Conservation (phyloP, 805 yeast species). For the Wickerhamomyces kurtzmanii region DNA sequence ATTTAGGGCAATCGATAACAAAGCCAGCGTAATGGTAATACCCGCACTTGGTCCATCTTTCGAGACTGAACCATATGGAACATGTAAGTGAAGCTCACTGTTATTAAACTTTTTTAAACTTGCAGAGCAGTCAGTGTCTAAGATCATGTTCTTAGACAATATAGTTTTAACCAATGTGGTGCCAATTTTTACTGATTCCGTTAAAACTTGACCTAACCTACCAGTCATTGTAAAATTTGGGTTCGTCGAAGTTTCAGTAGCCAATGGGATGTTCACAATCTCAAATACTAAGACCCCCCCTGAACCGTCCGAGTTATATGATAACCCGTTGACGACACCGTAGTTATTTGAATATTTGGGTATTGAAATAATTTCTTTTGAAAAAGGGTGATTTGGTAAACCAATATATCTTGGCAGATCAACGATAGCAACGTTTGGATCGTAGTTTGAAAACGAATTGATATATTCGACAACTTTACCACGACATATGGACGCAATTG, state of each 20-base stretch:
- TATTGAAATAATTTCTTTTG: slow-evolving; percentile 30
- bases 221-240: slow-evolving; percentile 62
- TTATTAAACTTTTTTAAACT: slow-evolving; percentile 36
- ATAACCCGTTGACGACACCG: slow-evolving; percentile 82
- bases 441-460: slow-evolving; percentile 7
- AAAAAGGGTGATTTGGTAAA: slow-evolving; percentile 36
- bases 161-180: slow-evolving; percentile 61
- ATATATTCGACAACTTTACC: slow-evolving; percentile 67
- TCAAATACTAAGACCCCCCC: slow-evolving; percentile 79
- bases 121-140: slow-evolving; percentile 18
- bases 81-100: slow-evolving; percentile 58
- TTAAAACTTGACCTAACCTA: slow-evolving; percentile 67
- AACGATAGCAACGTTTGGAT: slow-evolving; percentile 27
- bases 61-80: slow-evolving; percentile 58
- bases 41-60: slow-evolving; percentile 45
- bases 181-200: slow-evolving; percentile 78
- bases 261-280: slow-evolving; percentile 52
- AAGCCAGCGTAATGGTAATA: slow-evolving; percentile 72
- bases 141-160: slow-evolving; percentile 23
- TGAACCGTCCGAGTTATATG: slow-evolving; percentile 79
- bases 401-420: slow-evolving; percentile 69
- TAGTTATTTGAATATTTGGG: slow-evolving; percentile 39
- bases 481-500: slow-evolving; percentile 68
- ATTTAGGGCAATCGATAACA: slow-evolving; percentile 62
- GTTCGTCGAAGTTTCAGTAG: slow-evolving; percentile 20